These are phyloP conservation scores for Schwanniomyces occidentalis DNA, from an alignment of 805 yeast genomes.

Conservation along the genomic window DNA sequence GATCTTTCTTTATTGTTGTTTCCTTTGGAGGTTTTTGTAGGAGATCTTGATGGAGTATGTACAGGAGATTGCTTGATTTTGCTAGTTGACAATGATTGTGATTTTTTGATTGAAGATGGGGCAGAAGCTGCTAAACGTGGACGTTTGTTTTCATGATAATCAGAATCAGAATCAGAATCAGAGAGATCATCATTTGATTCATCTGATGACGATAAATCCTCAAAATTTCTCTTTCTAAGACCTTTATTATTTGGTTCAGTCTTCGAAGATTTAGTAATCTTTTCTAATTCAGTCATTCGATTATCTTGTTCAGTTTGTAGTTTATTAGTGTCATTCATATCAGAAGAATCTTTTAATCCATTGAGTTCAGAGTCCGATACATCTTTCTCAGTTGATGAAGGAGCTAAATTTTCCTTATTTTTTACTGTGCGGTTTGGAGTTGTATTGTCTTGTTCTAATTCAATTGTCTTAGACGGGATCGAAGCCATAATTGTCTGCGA, in stretches of 20 bases:
- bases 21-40: not conserved
- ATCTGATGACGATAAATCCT: not conserved
- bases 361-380: conserved; percentile 1
- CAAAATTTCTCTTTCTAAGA: not conserved
- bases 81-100: no score
- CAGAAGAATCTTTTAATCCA: no score
- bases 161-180: conserved; percentile 12
- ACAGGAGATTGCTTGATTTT: no score
- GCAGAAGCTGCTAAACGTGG: conserved; percentile 10
- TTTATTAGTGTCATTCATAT: no score
- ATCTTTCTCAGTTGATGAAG: not conserved
- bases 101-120: conserved; percentile 3
- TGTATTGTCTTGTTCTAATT: no score
- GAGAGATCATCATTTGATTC: conserved; percentile 10
- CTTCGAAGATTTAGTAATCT: not conserved
- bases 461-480: no score
- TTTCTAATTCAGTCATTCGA: no score
- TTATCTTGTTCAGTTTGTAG: no score
- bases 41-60: not conserved
- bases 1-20: conserved; percentile 1
- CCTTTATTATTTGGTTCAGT: not conserved
- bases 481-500: no score
- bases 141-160: conserved; percentile 6
- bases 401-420: no score
- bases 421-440: no score